These are phyloP conservation scores for Fusarium camptoceras DNA, from an alignment of 2,329 filamentous ascomycete species.

Conservation along the genomic window DNA sequence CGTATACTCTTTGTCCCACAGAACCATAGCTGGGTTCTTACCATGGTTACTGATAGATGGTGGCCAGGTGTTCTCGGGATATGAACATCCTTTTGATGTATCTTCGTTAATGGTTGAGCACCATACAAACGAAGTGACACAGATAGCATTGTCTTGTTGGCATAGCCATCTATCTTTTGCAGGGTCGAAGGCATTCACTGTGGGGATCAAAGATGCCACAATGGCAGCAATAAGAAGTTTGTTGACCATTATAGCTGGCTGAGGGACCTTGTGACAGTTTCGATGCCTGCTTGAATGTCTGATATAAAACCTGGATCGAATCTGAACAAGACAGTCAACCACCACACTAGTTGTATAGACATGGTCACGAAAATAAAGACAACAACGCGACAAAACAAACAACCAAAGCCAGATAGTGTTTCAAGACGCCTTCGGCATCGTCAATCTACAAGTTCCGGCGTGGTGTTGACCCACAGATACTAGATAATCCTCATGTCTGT, in stretches of 20 bases:
- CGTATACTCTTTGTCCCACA: conserved; percentile 32
- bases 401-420: conserved; percentile 1
- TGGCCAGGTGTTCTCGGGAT: conserved; percentile 19
- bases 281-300: background rate
- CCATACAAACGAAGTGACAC: conserved; percentile 39
- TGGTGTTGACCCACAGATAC: conserved; percentile 10
- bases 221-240: conserved; percentile 11
- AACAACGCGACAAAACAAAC: conserved; percentile 1
- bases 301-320: background rate
- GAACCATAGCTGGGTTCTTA: conserved; percentile 27
- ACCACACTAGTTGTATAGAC: background rate
- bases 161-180: conserved; percentile 31
- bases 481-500: background rate
- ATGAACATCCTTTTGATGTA: conserved; percentile 14
- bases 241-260: background rate
- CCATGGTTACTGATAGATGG: conserved; percentile 3
- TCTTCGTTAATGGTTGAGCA: conserved; percentile 32
- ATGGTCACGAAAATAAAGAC: background rate
- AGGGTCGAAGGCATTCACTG: conserved; percentile 13
- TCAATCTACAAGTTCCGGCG: background rate
- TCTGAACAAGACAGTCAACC: background rate
- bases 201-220: background rate
- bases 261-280: background rate
- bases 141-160: conserved; percentile 25
- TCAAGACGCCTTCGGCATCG: conserved; percentile 3